Conservation (phyloP, 2,329 filamentous ascomycete species). For the Venturia asperata region DNA sequence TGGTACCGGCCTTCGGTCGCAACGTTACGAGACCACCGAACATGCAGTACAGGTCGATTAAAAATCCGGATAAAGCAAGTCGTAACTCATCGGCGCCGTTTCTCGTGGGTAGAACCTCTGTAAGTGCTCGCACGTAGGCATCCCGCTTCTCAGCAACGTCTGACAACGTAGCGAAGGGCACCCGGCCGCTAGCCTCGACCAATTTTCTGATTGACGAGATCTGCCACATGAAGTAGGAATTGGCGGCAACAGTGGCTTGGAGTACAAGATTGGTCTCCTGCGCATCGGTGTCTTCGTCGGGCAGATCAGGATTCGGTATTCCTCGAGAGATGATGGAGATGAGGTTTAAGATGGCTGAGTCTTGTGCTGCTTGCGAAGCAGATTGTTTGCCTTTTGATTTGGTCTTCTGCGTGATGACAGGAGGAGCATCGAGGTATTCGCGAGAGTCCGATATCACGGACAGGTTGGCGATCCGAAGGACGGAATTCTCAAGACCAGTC, state of each 20-base stretch:
- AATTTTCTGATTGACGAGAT: conserved; percentile 40
- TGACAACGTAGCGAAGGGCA: conserved; percentile 53
- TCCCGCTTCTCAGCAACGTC: conserved; percentile 46
- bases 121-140: conserved; percentile 43
- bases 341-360: conserved; percentile 56
- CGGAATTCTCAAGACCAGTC: conserved; percentile 62
- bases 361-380: conserved; percentile 29
- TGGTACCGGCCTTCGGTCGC: conserved; percentile 25
- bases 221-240: conserved; percentile 97
- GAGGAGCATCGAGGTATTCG: conserved; percentile 59
- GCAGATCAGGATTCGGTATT: conserved; percentile 50
- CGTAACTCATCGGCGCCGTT: conserved; percentile 68
- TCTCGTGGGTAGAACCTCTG: conserved; percentile 44
- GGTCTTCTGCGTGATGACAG: conserved; percentile 37
- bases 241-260: conserved; percentile 65
- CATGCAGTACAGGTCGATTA: conserved; percentile 75
- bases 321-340: conserved; percentile 68
- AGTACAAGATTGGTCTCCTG: conserved; percentile 72
- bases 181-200: conserved; percentile 27
- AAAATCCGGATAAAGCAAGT: conserved; percentile 63
- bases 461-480: conserved; percentile 74
- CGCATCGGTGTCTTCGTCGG: conserved; percentile 52
- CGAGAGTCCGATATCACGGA: conserved; percentile 72
- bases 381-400: conserved; percentile 30
- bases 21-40: conserved; percentile 64